These are phyloP conservation scores for Collybia sordida DNA, from an alignment of 768 basidiomycete genomes.

Conservation along the genomic window DNA sequence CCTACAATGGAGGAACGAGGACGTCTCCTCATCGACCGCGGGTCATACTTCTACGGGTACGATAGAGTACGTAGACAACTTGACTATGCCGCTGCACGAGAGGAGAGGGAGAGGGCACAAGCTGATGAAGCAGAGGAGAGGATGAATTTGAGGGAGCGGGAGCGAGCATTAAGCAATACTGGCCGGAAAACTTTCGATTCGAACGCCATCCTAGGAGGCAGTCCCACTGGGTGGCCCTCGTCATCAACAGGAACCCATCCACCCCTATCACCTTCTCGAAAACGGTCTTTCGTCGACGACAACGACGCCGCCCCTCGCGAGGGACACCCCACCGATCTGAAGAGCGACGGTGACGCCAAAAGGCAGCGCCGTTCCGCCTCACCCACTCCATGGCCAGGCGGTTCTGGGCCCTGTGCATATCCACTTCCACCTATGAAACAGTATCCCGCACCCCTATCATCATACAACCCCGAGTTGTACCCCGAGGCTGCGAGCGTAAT, in stretches of 20 bases:
- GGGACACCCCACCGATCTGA: background rate
- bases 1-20: conserved; percentile 13
- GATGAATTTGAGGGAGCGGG: conserved; percentile 11
- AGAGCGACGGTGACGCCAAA: conserved; percentile 10
- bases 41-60: conserved; percentile 3
- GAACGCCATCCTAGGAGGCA: background rate
- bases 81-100: conserved; percentile 9
- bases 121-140: conserved; percentile 11
- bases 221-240: background rate
- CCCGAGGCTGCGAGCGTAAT: conserved; percentile 33
- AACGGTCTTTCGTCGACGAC: conserved; percentile 15
- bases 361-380: conserved; percentile 10
- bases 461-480: conserved; percentile 34
- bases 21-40: background rate
- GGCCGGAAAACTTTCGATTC: conserved; percentile 3
- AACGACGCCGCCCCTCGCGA: background rate
- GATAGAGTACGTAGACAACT: conserved; percentile 12
- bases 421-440: conserved; percentile 26
- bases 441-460: conserved; percentile 34
- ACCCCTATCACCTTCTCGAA: conserved; percentile 1
- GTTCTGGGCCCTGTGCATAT: background rate
- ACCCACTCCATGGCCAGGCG: background rate
- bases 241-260: too few relatives aligned
- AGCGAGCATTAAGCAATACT: conserved; percentile 10
- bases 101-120: conserved; percentile 8